Base-by-base conservation (phyloP, 305 asterid species). In the Fraxinus velutina region DNA sequence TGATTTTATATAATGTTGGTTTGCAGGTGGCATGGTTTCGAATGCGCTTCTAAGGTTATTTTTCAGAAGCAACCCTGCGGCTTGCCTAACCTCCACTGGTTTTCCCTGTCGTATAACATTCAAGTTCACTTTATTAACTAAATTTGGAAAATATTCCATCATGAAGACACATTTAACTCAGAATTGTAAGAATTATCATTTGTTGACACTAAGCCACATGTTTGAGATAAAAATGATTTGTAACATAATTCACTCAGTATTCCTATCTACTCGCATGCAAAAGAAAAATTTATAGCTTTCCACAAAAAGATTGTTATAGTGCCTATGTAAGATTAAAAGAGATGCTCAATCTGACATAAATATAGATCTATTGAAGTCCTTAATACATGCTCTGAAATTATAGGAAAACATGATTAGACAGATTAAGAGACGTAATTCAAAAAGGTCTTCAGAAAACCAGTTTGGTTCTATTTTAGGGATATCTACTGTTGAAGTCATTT, bases 11-110 rank as follows among this genome's bases (percentile, higher is more conserved):
- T 91, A 96, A 62, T 87, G 95, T 79, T 90, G 95, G 85, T 94
- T 90, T 72, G 88, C 84, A 66, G 86, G 88, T 32, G 97, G 98
- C 91, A 93, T 91, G 84, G 87, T 83, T 78, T 85, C 85, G 60
- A 88, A 87, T 42, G 93, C 88, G 62, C 86, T 85, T 88, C 92
- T 88, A 22, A 94, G 89, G 89, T 92, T 96, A 85, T 96, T 96
- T 86, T 96, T 96, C 84, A 96, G 89, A 62, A 96, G 94, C 88
- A 96, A 84, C 68, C 99, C 99, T 55, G 99, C 98, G 66, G 99
- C 96, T 89, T 96, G 98, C 83, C 99, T 91, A 80, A 92, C 88
- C 90, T 96, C 98, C 81, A 96, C 91, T 5, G 97, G 87, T 83
- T 85, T 91, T 24, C 95, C 99, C 99, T 94, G 94, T 81, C 19